These are phyloP conservation scores for Fraxinus nigra DNA, from an alignment of 305 asterid species.

Conservation along the genomic window DNA sequence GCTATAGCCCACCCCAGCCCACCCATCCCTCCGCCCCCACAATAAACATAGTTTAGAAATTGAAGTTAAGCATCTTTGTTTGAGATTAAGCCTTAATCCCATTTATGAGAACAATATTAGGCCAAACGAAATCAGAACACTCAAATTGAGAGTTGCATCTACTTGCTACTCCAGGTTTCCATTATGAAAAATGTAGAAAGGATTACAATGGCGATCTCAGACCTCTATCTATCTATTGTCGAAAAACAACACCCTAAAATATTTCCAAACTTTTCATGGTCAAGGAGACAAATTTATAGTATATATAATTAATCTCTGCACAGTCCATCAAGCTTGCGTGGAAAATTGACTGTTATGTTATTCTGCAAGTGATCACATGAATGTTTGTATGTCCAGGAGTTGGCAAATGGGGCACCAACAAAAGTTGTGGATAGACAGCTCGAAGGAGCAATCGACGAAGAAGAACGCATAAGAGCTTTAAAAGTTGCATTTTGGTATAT, in stretches of 20 bases:
- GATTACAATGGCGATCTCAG: background rate
- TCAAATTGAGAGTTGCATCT: background rate
- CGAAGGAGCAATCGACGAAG: constrained; percentile 51
- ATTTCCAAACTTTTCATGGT: background rate
- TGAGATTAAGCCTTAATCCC: background rate
- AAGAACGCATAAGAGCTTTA: constrained; percentile 42
- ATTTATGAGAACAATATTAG: background rate
- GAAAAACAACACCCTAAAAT: background rate
- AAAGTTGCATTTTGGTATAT: constrained; percentile 84
- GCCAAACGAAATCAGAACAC: background rate
- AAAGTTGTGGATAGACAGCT: constrained; percentile 67
- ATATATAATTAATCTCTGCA: background rate
- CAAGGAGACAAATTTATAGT: background rate
- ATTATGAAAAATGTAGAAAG: background rate
- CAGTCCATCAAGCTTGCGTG: background rate
- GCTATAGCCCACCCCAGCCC: too few relatives aligned
- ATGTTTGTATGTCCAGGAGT: constrained; percentile 42
- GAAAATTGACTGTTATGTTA: background rate
- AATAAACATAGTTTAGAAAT: background rate
- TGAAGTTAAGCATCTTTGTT: background rate
- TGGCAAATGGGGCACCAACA: constrained; percentile 50
- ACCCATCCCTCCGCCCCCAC: too few relatives aligned
- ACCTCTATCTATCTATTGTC: background rate
- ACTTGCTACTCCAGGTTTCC: background rate
- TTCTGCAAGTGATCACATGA: background rate